Base-by-base conservation (phyloP, 768 basidiomycete species). In the Termitomyces sp. region DNA sequence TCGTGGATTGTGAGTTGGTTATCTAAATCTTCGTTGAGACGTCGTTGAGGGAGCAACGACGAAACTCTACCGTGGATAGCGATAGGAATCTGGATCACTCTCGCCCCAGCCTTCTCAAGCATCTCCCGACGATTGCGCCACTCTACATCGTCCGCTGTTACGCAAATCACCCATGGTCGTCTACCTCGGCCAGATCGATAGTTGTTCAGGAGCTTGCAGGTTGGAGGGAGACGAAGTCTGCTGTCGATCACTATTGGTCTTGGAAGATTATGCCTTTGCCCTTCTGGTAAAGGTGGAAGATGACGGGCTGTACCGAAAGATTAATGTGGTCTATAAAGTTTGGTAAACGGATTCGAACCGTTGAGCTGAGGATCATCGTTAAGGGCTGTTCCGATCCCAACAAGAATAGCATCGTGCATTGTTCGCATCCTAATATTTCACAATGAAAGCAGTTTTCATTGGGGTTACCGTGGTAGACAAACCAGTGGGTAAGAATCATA, bases 291-390 rank as follows among this genome's bases (percentile, higher is more conserved):
- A 6, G 77, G 69, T 2, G 86, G 85, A 29, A 90, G 77, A 69
- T 82, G 79, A 34, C 85, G 84, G 52, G 83, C 88, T 89, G 48
- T 56, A 47, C 58, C 20, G 32, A 48, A 45, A 43, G 59, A 50
- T 56, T 5, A 50, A 31, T 40, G 14, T 34, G 58, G 37, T 40
- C 20, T 8, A 10, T 7, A 29, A 7, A 53, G 15, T 45, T 17
- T 25, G 37, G 25, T 47, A 20, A 50, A 58, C 20, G 4, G 7
- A 61, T 47, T 71, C 86, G 65, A 66, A 92, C 96, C 86, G 67
- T 96, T 96, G n/a, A 99, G 79, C 69, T 97, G 91, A 4, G 96
- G 96, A 71, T 99, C 82, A 68, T 99, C 96, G 62, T 94, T 92
- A 49, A 94, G 74, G 25, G 92, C 87, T 0, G 96, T 98, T 8